Conservation (phyloP, 192 early-diverging fungal genomes). For the Rhizoclosmatium sp. region DNA sequence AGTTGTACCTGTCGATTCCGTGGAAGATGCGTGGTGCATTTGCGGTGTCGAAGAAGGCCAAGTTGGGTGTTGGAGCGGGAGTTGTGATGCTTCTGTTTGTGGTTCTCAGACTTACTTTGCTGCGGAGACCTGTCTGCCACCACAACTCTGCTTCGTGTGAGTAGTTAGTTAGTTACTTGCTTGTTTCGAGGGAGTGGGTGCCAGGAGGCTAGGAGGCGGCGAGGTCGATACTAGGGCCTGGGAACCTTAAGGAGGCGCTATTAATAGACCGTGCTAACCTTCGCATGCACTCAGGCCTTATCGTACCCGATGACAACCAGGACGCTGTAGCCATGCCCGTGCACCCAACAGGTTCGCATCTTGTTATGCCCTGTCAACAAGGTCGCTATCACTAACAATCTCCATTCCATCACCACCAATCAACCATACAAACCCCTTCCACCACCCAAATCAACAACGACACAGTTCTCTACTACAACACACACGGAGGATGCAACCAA, state of each 20-base stretch:
- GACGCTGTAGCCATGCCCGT: conserved; percentile 21
- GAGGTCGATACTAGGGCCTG: too few species aligned
- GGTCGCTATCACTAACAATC: conserved; percentile 44
- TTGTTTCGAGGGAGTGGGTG: not conserved
- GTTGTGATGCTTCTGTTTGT: not conserved
- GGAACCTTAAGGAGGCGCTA: too few species aligned
- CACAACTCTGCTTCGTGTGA: conserved; percentile 18
- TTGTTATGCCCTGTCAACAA: not conserved
- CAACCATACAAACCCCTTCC: not conserved
- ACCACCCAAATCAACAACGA: not conserved
- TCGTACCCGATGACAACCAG: conserved; percentile 9
- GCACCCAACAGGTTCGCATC: not conserved
- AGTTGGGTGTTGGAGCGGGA: not conserved
- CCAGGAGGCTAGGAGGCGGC: too few species aligned
- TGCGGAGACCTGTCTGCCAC: conserved; percentile 9
- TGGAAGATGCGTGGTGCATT: conserved; percentile 4
- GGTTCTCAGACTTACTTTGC: not conserved
- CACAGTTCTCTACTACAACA: conserved; percentile 31
- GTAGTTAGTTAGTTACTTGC: not conserved
- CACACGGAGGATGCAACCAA: conserved; percentile 15
- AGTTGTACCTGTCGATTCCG: conserved; percentile 13
- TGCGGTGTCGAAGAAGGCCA: not conserved
- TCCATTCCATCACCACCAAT: conserved; percentile 49
- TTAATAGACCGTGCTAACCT: not conserved
- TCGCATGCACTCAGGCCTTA: not conserved